Percentiles rank a stretch among this genome's conserved stretches.
Conservation (phyloP, 2,329 filamentous ascomycete genomes). For the Tolypocladium guangdongense region DNA sequence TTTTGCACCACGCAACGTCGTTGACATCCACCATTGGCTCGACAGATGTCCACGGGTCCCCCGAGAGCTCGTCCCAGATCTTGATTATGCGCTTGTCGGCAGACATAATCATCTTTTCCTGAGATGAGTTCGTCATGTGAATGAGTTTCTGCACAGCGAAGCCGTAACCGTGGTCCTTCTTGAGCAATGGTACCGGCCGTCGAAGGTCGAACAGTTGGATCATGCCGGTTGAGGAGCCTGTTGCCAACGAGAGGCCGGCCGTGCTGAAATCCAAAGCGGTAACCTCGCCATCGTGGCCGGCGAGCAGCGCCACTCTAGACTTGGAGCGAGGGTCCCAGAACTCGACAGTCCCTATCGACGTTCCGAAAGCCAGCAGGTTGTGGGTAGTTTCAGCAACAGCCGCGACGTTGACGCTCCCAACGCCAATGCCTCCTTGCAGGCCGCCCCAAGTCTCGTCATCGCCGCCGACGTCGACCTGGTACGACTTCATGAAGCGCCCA, state of each 20-base stretch:
- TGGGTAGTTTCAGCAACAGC: constrained; percentile 83
- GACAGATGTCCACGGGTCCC: constrained; percentile 87
- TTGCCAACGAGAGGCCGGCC: constrained; percentile 74
- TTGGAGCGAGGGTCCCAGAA: constrained; percentile 90
- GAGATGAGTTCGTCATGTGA: constrained; percentile 58
- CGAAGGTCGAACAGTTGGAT: constrained; percentile 88
- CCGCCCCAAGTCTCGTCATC: constrained; percentile 70
- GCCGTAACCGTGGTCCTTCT: constrained; percentile 93
- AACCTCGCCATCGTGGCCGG: constrained; percentile 59
- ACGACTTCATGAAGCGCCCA: constrained; percentile 89
- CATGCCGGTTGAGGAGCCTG: constrained; percentile 78
- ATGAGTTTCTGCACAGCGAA: constrained; percentile 81
- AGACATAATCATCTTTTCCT: constrained; percentile 80
- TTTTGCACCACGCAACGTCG: constrained; percentile 82
- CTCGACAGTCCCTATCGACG: constrained; percentile 88
- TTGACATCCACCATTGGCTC: constrained; percentile 94
- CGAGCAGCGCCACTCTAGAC: constrained; percentile 67
- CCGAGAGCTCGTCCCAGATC: constrained; percentile 77
- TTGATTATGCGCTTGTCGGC: constrained; percentile 96
- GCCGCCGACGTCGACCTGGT: constrained; percentile 79
- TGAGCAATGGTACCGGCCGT: constrained; percentile 72
- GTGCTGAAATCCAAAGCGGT: constrained; percentile 80
- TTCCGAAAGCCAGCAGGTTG: constrained; percentile 86
- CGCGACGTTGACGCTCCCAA: constrained; percentile 77
- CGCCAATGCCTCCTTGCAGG: constrained; percentile 75